Evolutionary conservation across 2,329 filamentous ascomycete genomes (phyloP), one percentile per base, ranked within the genome.

Genomic region (Dactylellina cionopaga): DNA sequence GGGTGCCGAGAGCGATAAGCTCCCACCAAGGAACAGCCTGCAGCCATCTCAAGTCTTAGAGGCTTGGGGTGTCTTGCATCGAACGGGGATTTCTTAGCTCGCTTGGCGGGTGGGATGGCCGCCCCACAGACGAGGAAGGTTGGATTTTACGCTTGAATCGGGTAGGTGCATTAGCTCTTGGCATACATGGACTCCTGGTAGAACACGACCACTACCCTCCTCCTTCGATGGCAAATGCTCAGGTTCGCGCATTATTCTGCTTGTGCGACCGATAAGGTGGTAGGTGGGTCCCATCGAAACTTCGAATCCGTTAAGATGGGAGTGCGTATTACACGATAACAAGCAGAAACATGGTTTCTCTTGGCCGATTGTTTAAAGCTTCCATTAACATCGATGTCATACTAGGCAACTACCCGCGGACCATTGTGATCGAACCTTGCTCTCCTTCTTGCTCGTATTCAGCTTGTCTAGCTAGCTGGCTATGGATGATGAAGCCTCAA

Each of bases 71-170:
- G 39, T 44, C 31, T 33, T 51, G 41, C 24, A 25, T 41, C 41
- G 33, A 43, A 19, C 19, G 43, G 33, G 62, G 22, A 39, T 66
- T 49, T 46, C 51, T 22, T 70, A 51, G 46, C 51, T 70, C 65
- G 65, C 65, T 70, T 70, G 65, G 65, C 65, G 47, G 65, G 27
- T 56, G 56, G 64, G 47, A 35, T 46, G 33, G 44, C 33, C 25
- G 56, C 66, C 41, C 66, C 66, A 46, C 65, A 37, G 64, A 71
- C 66, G 51, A 51, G 66, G 66, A 64, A 64, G 66, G 66, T 71
- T 71, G 41, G 44, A 58, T 33, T 51, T 25, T 22, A 15, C 37
- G 58, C 66, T 58, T 58, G 41, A 71, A 71, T 71, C 66, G 66
- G 66, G 66, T 63, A 71, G 66, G 66, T 71, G 49, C 58, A 64